A percentile compares a stretch with the other conserved stretches of the same genome.
Evolutionary conservation across 73 alveolate species (phyloP).

Genomic region (Paramecium sexaurelia): DNA sequence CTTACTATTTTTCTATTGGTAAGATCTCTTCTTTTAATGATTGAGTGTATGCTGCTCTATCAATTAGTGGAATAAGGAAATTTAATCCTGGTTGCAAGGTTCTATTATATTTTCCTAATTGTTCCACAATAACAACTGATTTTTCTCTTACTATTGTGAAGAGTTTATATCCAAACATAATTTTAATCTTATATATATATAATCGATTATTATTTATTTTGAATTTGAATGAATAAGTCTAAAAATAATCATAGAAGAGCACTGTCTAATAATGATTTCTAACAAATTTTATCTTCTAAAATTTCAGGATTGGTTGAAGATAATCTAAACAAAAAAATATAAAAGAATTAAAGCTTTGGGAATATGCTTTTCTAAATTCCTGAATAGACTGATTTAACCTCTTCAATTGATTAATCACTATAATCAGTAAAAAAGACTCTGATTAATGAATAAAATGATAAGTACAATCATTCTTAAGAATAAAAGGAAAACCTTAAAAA

Average conservation of each 20-base stretch:
- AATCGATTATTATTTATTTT: neutral
- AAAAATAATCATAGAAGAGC: slow-evolving; percentile 32
- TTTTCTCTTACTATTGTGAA: slow-evolving; percentile 91
- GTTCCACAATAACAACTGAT: slow-evolving; percentile 85
- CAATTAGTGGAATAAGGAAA: slow-evolving; percentile 84
- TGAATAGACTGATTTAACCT: neutral
- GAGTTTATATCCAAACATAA: slow-evolving; percentile 48
- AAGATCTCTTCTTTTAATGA: slow-evolving; percentile 88
- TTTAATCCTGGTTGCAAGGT: slow-evolving; percentile 88
- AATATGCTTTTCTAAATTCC: slow-evolving; percentile 11
- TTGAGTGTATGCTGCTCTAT: slow-evolving; percentile 80
- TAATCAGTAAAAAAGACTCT: neutral
- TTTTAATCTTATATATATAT: neutral
- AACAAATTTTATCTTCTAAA: neutral
- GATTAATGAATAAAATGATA: neutral
- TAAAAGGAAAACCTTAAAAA: neutral
- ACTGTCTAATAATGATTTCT: neutral
- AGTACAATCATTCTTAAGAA: neutral
- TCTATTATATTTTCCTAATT: slow-evolving; percentile 89
- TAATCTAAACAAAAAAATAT: neutral
- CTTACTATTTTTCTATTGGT: slow-evolving; percentile 80
- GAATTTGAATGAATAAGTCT: neutral
- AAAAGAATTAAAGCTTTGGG: neutral
- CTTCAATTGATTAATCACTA: neutral
- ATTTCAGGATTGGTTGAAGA: neutral